These are phyloP conservation scores for Esteya vermicola DNA, from an alignment of 2,329 filamentous ascomycete species.

Conservation along the genomic window DNA sequence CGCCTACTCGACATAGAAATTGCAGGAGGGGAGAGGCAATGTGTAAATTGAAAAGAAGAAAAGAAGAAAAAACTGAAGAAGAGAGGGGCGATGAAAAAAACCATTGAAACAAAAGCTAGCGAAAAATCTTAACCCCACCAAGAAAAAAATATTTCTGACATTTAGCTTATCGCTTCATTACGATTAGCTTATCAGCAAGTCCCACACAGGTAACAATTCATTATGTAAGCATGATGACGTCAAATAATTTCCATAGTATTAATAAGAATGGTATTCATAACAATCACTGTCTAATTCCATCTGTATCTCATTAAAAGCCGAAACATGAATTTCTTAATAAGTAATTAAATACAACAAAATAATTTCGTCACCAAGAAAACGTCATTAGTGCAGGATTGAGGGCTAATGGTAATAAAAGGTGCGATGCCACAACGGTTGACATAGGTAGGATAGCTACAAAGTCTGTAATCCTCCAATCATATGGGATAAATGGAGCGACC, in stretches of 20 bases:
- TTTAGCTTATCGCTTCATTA: no score
- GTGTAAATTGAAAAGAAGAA: no score
- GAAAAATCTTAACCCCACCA: not conserved
- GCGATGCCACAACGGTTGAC: conserved; percentile 53
- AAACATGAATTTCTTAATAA: not conserved
- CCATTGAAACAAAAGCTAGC: not conserved
- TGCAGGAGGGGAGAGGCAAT: no score
- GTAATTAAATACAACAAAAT: not conserved
- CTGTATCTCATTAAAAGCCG: not conserved
- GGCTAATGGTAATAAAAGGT: conserved; percentile 57
- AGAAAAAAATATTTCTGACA: not conserved
- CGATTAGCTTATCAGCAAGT: no score
- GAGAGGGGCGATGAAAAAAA: not conserved
- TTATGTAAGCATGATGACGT: no score
- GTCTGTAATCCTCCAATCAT: conserved; percentile 52
- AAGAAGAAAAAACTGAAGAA: not conserved
- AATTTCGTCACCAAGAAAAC: conserved; percentile 49
- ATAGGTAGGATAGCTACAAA: conserved; percentile 67
- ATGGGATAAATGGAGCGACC: conserved; percentile 47
- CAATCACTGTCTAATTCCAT: no score
- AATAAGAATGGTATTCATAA: no score
- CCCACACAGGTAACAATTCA: no score
- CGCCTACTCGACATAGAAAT: no score
- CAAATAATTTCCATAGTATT: no score
- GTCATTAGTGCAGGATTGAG: conserved; percentile 71